Base-by-base conservation (phyloP, 148 eudicot species). In the Rhododendron kiyosumense region DNA sequence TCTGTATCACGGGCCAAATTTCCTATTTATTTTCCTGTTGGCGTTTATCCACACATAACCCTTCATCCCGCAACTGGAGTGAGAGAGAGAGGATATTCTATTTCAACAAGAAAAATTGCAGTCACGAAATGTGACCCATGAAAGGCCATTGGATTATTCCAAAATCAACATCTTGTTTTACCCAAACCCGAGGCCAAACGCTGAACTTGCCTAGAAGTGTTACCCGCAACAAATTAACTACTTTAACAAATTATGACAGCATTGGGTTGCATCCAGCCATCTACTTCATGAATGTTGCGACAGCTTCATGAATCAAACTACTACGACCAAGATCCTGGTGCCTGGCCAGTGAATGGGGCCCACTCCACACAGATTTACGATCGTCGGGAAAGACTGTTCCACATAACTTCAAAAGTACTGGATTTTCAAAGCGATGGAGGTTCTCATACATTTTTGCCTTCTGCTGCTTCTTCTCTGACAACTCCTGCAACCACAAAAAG, bases 381-480 rank as follows among this genome's bases (percentile, higher is more conserved):
- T 89, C 86, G 79, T 86, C 90, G 3, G 94, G 82, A 85, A 96
- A 96, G 12, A 96, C 92, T 14, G 93, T 89, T 46, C 91, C 90
- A 79, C 94, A 92, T 78, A 96, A 76, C 63, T 89, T 92, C 85
- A 91, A 82, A 71, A 96, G 92, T 90, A 86, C 82, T 2, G 98
- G 94, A 90, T 92, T 94, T 85, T 95, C 94, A 81, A 91, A 91
- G 85, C 89, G 90, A 52, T 88, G 92, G 69, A 96, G 88, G 49
- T 90, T 93, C 92, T 96, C 94, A 17, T 85, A 89, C 87, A 96
- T 87, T 88, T 94, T 89, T 43, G 91, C 87, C 86, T 88, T 92
- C 83, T 92, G 91, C 83, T 92, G 91, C 4, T 89, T 91, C 86
- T 90, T 94, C 87, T 92, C 94, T 82, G 91, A 87, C 85, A 85